phyloP scores from a whole-genome alignment of 1,284 basidiomycete genomes.

The Tremellales sp. region DNA sequence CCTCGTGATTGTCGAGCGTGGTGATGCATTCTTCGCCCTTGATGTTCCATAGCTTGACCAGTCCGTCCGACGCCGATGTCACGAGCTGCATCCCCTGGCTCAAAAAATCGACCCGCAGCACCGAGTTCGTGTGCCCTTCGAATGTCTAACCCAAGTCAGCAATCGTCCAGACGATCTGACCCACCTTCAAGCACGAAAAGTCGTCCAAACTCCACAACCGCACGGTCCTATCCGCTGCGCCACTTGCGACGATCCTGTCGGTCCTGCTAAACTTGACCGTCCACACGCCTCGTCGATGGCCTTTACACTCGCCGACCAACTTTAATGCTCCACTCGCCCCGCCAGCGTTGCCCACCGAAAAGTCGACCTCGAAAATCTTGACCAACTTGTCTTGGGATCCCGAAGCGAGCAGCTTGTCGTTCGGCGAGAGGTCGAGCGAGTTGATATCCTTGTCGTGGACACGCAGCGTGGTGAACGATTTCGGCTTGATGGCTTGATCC shows the following conservation, averaged over 20 bases:
- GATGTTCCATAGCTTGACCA: conserved; percentile 95
- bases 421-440: conserved; percentile 86
- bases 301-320: conserved; percentile 83
- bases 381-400: conserved; percentile 95
- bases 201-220: conserved; percentile 92
- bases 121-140: conserved; percentile 94
- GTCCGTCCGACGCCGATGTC: conserved; percentile 84
- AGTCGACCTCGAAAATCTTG: conserved; percentile 80
- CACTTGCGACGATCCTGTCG: conserved; percentile 84
- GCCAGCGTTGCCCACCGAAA: conserved; percentile 46
- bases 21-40: conserved; percentile 78
- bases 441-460: conserved; percentile 99
- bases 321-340: conserved; percentile 63
- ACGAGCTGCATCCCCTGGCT: conserved; percentile 80
- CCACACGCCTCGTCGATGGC: conserved; percentile 97
- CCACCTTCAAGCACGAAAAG: conserved; percentile 74
- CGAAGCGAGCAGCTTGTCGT: conserved; percentile 82
- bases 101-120: conserved; percentile 87
- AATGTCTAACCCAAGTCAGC: conserved; percentile 61
- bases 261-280: conserved; percentile 78
- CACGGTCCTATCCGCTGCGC: conserved; percentile 90
- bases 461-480: conserved; percentile 80
- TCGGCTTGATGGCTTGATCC: conserved; percentile 54
- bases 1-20: conserved; percentile 94
- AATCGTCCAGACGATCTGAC: conserved; percentile 5